These are phyloP conservation scores for Barnettozyma salicaria DNA, from an alignment of 805 yeast species.

Conservation along the genomic window DNA sequence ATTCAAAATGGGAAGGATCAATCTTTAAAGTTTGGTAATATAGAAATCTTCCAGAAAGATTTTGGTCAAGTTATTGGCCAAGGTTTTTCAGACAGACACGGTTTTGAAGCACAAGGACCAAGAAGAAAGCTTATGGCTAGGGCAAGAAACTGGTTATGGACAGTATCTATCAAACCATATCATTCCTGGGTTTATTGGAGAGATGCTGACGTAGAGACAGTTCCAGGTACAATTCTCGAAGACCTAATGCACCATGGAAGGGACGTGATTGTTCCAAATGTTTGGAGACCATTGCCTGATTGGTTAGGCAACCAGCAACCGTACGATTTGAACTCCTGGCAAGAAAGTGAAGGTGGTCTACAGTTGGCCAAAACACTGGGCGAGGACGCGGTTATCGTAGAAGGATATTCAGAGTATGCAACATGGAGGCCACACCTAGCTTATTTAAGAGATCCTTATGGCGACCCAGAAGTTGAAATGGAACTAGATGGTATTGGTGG, in stretches of 20 bases:
- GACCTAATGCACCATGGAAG: slow-evolving; percentile 88
- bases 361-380: slow-evolving; percentile 69
- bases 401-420: slow-evolving; percentile 94
- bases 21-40: slow-evolving; percentile 64
- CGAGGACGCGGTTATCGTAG: slow-evolving; percentile 95
- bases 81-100: slow-evolving; percentile 89
- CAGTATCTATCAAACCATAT: slow-evolving; percentile 83
- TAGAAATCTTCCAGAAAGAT: slow-evolving; percentile 85
- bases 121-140: slow-evolving; percentile 93
- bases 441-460: slow-evolving; percentile 89
- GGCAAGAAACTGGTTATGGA: slow-evolving; percentile 90
- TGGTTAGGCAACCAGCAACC: slow-evolving; percentile 86
- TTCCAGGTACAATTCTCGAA: slow-evolving; percentile 79
- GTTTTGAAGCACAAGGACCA: slow-evolving; percentile 94
- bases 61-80: slow-evolving; percentile 94
- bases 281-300: slow-evolving; percentile 86
- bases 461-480: slow-evolving; percentile 91
- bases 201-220: slow-evolving; percentile 92
- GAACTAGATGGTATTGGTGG: slow-evolving; percentile 97
- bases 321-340: slow-evolving; percentile 81
- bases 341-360: slow-evolving; percentile 75
- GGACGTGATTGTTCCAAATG: slow-evolving; percentile 93
- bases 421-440: slow-evolving; percentile 99
- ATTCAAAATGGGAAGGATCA: slow-evolving; percentile 64
- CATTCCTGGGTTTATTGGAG: slow-evolving; percentile 98